phyloP scores from a whole-genome alignment of 2,329 filamentous ascomycete genomes.

The Sporothrix inflata region DNA sequence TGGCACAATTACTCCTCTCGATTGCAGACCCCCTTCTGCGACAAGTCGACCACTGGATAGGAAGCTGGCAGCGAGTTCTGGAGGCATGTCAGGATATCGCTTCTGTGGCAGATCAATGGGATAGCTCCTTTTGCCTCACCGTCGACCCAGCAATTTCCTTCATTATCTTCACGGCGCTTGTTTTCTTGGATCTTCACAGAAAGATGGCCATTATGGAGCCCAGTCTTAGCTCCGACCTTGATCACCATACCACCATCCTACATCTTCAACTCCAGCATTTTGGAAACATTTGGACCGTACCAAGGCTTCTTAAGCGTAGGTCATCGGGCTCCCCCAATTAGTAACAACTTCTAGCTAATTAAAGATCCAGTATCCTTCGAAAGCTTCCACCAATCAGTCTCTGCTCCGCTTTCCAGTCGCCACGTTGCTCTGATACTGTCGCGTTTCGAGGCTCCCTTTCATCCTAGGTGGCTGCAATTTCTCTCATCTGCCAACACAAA shows the following conservation, averaged over 20 bases:
- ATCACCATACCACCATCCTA: neutral
- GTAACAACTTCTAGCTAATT: too few species aligned
- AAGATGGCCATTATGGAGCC: neutral
- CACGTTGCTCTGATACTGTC: neutral
- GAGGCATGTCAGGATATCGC: conserved; percentile 15
- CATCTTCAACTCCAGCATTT: neutral
- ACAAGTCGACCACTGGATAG: neutral
- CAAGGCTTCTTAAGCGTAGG: neutral
- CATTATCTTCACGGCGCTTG: neutral
- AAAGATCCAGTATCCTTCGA: neutral
- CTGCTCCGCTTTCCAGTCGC: neutral
- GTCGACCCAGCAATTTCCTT: neutral
- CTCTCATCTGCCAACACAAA: neutral
- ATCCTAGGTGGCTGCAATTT: conserved; percentile 11
- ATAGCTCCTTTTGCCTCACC: conserved; percentile 3
- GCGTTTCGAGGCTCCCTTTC: neutral
- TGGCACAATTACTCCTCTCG: conserved; percentile 4
- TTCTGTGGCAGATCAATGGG: neutral
- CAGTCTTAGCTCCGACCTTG: neutral
- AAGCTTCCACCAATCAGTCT: conserved; percentile 5
- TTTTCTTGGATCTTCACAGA: neutral
- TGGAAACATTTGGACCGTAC: neutral
- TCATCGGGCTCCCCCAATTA: too few species aligned
- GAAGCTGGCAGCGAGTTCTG: neutral
- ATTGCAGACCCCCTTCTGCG: neutral